Evolutionary conservation across 2,329 filamentous ascomycete genomes (phyloP).

Genomic region (Immersiporthe knoxdaviesiana): DNA sequence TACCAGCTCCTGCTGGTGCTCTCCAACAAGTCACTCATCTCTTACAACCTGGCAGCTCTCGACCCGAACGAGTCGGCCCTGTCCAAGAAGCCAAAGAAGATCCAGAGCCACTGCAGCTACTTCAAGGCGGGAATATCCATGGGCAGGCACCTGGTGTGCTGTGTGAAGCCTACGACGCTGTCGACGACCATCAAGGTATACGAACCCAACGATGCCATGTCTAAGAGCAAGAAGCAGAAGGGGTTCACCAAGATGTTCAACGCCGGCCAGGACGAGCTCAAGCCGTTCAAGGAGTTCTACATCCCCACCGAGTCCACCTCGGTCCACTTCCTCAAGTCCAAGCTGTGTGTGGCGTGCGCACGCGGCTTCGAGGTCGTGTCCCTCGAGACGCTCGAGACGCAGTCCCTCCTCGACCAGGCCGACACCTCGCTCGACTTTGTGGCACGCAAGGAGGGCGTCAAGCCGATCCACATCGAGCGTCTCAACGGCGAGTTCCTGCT

Average conservation of each 20-base stretch:
- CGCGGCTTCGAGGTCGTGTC: conserved; percentile 97
- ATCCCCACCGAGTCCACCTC: conserved; percentile 98
- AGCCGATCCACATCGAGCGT: conserved; percentile 95
- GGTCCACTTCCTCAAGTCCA: conserved; percentile 95
- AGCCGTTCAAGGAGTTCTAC: conserved; percentile 98
- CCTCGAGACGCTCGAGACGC: conserved; percentile 95
- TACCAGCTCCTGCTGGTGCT: conserved; percentile 90
- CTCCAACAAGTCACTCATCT: conserved; percentile 89
- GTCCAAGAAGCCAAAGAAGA: conserved; percentile 89
- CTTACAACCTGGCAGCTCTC: conserved; percentile 84
- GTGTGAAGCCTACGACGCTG: conserved; percentile 89
- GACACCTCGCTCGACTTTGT: conserved; percentile 98
- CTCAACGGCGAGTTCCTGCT: conserved; percentile 96
- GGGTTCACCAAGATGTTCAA: conserved; percentile 96
- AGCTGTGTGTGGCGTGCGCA: conserved; percentile 93
- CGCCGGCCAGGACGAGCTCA: conserved; percentile 87
- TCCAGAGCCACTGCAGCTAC: conserved; percentile 96
- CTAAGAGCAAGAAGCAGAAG: conserved; percentile 92
- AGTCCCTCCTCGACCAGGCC: conserved; percentile 94
- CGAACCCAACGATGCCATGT: conserved; percentile 93
- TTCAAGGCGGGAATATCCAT: conserved; percentile 97
- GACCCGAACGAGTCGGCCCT: conserved; percentile 81
- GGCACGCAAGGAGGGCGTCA: conserved; percentile 87
- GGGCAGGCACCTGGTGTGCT: conserved; percentile 91
- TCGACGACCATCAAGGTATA: conserved; percentile 99